Base-by-base conservation (phyloP, 2,329 filamentous ascomycete species). In the Rachicladosporium sp. region DNA sequence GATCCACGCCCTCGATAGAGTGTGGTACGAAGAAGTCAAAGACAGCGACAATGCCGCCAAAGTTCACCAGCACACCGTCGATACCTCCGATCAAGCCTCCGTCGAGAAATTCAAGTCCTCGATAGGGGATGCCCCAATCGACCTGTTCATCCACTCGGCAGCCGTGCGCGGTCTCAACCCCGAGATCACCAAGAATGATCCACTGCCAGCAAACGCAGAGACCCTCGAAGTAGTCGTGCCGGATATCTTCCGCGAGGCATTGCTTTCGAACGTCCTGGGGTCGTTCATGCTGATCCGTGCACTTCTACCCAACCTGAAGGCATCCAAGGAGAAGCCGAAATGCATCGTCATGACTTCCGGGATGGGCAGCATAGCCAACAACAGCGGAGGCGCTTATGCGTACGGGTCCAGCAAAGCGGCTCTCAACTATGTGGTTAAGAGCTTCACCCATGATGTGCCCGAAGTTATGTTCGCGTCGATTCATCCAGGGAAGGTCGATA, bases 321-420 rank as follows among this genome's bases (percentile, higher is more conserved):
- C 38, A 1, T 13, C 38, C 2, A 29, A 36, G 12, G 12, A 19
- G 11, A 29, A 12, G 10, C 29, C 34, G 6, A 41, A 41, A 29
- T 34, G 36, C 8, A 36, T 41, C 30, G 34, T 41, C 10, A 41
- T 41, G 38, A 35, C 34, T 27, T 41, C 38, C 9, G 38, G 38
- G 2, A 41, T 41, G 38, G 38, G 38, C 6, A 36, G 34, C 4
- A 41, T 41, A 10, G 19, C 38, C 11, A 41, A 41, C 29, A 41
- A 41, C 29, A 36, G 37, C 10, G 38, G 38, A 10, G 38, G 38
- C 1, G 33, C 38, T 4, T 41, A 41, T 15, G 40, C 40, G 3
- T 42, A 42, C 27, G 40, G 40, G 12, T 35, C 40, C 3, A 42
- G 35, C 31, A 42, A 42, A 19, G 40, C 35, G 6, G 40, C 33